Evolutionary conservation across 202 grass and related monocot genomes (phyloP).

Genomic region (Zizania palustris): DNA sequence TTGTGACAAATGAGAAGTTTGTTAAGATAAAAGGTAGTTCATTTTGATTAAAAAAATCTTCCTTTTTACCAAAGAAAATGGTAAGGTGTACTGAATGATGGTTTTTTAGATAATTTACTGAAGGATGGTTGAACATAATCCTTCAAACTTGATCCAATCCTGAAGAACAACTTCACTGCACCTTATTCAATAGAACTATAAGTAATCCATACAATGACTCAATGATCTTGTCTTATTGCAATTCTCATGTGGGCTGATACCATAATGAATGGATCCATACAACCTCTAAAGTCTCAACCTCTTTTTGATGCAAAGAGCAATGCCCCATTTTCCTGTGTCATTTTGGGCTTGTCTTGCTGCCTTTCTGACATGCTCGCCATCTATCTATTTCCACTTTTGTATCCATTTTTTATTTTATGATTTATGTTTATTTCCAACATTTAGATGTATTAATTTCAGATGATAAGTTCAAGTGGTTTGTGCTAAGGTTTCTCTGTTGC

Average conservation of each 20-base stretch:
- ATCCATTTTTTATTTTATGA: not conserved
- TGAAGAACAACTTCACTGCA: slow-evolving; percentile 6
- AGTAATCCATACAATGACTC: not conserved
- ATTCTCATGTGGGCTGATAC: not conserved
- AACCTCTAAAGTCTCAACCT: not conserved
- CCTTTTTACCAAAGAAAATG: not conserved
- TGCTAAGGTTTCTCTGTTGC: not conserved
- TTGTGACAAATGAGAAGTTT: not conserved
- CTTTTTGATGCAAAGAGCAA: not conserved
- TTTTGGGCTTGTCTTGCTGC: not conserved
- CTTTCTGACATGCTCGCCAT: not conserved
- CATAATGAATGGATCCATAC: not conserved
- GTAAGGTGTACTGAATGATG: not conserved
- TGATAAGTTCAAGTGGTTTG: not conserved
- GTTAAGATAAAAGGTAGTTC: not conserved
- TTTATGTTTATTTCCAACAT: not conserved
- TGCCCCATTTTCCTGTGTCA: not conserved
- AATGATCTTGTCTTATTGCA: not conserved
- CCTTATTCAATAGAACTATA: not conserved
- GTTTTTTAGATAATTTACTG: not conserved
- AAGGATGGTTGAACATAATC: slow-evolving; percentile 17
- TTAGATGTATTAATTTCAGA: not conserved
- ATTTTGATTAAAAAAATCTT: not conserved
- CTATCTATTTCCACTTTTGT: not conserved
- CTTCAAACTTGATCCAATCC: not conserved